Percentiles rank a stretch among this genome's conserved stretches.
phyloP scores from a whole-genome alignment of 305 asterid genomes.

The Fraxinus baroniana region DNA sequence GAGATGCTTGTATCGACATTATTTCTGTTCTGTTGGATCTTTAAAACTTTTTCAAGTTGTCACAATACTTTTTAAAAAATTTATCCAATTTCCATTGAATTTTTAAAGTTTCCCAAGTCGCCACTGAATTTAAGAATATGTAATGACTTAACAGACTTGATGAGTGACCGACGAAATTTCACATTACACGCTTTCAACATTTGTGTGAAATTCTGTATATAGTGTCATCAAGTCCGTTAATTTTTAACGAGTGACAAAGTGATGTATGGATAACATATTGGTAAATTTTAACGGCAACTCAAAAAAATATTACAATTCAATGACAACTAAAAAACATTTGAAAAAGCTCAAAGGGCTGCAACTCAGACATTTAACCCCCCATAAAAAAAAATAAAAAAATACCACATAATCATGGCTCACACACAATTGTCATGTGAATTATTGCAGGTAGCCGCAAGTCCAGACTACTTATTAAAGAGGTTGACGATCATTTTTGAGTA shows the following conservation, averaged over 20 bases:
- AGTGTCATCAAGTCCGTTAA: background rate
- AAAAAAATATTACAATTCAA: background rate
- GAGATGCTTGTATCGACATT: background rate
- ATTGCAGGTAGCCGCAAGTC: constrained; percentile 41
- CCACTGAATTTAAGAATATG: background rate
- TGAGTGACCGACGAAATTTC: background rate
- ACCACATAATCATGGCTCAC: background rate
- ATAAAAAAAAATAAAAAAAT: no score
- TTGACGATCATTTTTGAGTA: constrained; percentile 69
- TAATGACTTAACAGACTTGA: background rate
- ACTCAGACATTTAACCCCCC: background rate
- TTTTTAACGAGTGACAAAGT: background rate
- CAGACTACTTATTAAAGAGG: constrained; percentile 43
- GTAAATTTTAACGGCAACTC: background rate
- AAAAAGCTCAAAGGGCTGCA: background rate
- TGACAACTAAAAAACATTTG: background rate
- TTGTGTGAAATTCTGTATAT: no score
- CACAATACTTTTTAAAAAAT: no score
- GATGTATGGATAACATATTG: background rate
- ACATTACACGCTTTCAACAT: background rate
- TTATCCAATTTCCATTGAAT: background rate
- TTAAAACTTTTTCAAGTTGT: no score
- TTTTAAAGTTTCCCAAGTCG: background rate
- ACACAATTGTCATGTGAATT: background rate
- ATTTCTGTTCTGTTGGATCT: background rate